Percentiles rank a stretch among this genome's conserved stretches.
These are phyloP conservation scores for Spathaspora sp. DNA, from an alignment of 805 yeast species.

Conservation along the genomic window DNA sequence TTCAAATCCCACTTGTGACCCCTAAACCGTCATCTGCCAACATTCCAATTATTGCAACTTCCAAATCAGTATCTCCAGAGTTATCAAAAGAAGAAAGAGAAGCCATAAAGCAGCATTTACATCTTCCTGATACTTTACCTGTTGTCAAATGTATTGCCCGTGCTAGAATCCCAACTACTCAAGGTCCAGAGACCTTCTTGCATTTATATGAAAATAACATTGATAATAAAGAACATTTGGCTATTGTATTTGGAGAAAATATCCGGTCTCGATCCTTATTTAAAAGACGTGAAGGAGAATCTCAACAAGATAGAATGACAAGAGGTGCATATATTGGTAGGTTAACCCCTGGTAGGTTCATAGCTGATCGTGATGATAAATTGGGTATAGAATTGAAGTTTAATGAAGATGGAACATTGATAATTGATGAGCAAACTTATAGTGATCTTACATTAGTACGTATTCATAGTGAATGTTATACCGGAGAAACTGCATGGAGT, in stretches of 20 bases:
- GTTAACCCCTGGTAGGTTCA: conserved; percentile 77
- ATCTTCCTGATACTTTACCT: conserved; percentile 60
- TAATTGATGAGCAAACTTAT: conserved; percentile 25
- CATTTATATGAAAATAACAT: conserved; percentile 84
- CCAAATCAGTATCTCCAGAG: conserved; percentile 3
- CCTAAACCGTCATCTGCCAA: conserved; percentile 4
- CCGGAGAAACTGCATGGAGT: conserved; percentile 99
- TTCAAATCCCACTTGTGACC: conserved; percentile 8
- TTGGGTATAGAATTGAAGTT: conserved; percentile 23
- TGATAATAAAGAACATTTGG: conserved; percentile 92
- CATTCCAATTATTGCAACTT: conserved; percentile 2
- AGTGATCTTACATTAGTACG: conserved; percentile 64
- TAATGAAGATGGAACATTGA: conserved; percentile 29
- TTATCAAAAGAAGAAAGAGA: conserved; percentile 11
- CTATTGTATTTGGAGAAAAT: conserved; percentile 93
- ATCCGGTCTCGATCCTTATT: conserved; percentile 76
- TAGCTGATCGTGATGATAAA: conserved; percentile 57
- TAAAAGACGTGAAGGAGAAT: conserved; percentile 57
- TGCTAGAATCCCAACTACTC: conserved; percentile 94
- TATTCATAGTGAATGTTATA: conserved; percentile 95
- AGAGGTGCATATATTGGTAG: conserved; percentile 95
- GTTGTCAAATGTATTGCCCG: conserved; percentile 83
- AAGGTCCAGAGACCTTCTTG: conserved; percentile 89
- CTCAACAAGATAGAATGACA: conserved; percentile 95
- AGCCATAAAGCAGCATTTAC: conserved; percentile 26